Base-by-base conservation (phyloP, 805 yeast species). In the Zygotorulaspora danielsina region DNA sequence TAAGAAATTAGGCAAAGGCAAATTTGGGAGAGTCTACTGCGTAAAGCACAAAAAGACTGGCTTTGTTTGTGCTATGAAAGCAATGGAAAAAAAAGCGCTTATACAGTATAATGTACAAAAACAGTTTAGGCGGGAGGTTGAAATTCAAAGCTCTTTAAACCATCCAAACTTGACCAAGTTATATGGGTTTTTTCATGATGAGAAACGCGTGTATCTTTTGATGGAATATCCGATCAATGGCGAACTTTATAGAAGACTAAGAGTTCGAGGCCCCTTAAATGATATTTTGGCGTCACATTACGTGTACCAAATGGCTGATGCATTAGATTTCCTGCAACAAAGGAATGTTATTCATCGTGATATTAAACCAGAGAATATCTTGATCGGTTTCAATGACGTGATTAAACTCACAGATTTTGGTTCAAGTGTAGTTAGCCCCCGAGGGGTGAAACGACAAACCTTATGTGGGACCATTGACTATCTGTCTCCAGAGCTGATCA, bases 381-480 rank as follows among this genome's bases (percentile, higher is more conserved):
- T 90, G 30, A 66, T 90, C 8, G 86, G 87, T 5, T 73, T 79
- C 44, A 78, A 85, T 55, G 84, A 88, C 47, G 75, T 75, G 17
- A 71, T 90, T 39, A 90, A 89, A 59, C 71, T 90, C 26, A 82
- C 96, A 13, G 98, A 90, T 64, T 90, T 93, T 59, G 98, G 98
- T 10, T 90, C 97, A 97, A 83, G 95, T 40, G 90, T 89, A 2
- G 46, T 53, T 6, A 79, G 78, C 49, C 73, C 84, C 0, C 76
- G 78, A 1, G 64, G 73, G 0, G 64, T 70, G 0, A 73, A 76
- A 46, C 67, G 96, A 53, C 71, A 78, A 11, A 90, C 97, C 0
- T 75, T 93, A 67, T 93, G 97, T 63, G 97, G 98, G 0, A 93
- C 98, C 0, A 67, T 90, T 28, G 97, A 93, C 63, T 90, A 90